These are phyloP conservation scores for Puccinellia tenuiflora DNA, from an alignment of 176 grass and related monocot genomes.

Conservation along the genomic window DNA sequence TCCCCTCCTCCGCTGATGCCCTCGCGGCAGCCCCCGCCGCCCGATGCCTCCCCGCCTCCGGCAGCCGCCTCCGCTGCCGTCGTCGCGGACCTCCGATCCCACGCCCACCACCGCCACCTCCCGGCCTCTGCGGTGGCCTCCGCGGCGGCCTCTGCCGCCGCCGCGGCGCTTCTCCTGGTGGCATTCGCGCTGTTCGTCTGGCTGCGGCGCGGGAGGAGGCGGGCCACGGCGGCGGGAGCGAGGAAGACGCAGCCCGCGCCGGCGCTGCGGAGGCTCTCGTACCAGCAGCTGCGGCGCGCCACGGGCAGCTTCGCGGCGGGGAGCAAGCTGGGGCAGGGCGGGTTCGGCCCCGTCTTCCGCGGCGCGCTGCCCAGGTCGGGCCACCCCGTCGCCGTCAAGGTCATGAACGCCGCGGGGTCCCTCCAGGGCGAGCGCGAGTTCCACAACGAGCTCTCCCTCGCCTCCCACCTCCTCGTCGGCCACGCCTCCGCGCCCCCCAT, in stretches of 20 bases:
- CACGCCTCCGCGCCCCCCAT: conserved; percentile 19
- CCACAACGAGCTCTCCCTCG: conserved; percentile 88
- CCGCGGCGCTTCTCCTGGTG: conserved; percentile 6
- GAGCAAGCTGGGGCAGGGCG: conserved; percentile 85
- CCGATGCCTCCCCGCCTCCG: conserved; percentile 19
- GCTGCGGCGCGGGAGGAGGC: conserved; percentile 32
- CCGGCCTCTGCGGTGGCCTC: not conserved
- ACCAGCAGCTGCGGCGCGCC: conserved; percentile 77
- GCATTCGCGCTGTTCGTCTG: conserved; percentile 42
- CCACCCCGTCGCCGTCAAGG: conserved; percentile 70
- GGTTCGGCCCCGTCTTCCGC: conserved; percentile 86
- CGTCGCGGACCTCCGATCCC: not conserved
- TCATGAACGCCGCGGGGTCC: conserved; percentile 70
- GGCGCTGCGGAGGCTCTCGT: conserved; percentile 51
- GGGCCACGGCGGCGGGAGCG: not conserved
- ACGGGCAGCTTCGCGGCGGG: conserved; percentile 59
- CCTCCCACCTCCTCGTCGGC: conserved; percentile 45
- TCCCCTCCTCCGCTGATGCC: conserved; percentile 38
- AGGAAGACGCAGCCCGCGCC: conserved; percentile 13
- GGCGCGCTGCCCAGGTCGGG: conserved; percentile 55
- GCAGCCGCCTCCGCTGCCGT: not conserved
- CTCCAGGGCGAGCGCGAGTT: conserved; percentile 99
- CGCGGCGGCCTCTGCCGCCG: not conserved
- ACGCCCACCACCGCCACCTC: not conserved
- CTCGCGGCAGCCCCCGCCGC: conserved; percentile 46